These are phyloP conservation scores for Sporothrix dimorphospora DNA, from an alignment of 2,329 filamentous ascomycete genomes.

Conservation along the genomic window DNA sequence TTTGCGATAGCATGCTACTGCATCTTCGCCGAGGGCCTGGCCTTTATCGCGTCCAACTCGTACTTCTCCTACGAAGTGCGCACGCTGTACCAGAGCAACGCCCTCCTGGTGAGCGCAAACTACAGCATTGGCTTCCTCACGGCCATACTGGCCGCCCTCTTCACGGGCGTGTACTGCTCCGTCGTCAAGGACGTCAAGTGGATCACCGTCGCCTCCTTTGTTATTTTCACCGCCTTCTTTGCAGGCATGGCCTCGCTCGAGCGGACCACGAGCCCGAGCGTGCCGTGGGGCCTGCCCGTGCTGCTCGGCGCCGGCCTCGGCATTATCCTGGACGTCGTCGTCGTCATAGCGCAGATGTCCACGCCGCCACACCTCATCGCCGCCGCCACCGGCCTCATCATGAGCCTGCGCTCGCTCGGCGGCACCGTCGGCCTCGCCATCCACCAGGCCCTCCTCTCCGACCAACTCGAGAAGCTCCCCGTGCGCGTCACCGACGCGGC, in stretches of 20 bases:
- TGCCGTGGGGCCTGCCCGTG: neutral
- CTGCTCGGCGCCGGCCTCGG: neutral
- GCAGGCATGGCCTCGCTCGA: neutral
- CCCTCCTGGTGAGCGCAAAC: neutral
- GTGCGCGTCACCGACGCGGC: neutral
- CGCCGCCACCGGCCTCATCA: neutral
- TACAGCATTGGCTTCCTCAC: conserved; percentile 1
- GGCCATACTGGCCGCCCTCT: neutral
- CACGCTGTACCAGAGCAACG: neutral
- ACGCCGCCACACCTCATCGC: neutral
- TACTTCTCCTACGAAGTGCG: neutral
- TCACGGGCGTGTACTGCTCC: neutral
- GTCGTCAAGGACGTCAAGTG: conserved; percentile 2
- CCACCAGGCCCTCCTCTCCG: neutral
- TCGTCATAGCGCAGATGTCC: neutral
- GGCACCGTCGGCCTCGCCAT: conserved; percentile 5
- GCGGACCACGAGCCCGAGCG: neutral
- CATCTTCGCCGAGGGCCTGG: conserved; percentile 1
- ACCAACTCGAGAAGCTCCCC: neutral
- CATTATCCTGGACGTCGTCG: neutral
- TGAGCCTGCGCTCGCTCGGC: neutral
- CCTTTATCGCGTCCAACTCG: conserved; percentile 1
- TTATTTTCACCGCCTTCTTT: neutral
- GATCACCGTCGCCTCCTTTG: neutral
- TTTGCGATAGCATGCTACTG: neutral